Evolutionary conservation across 2,329 filamentous ascomycete species (phyloP), one percentile per base, ranked within the genome.

Genomic region (Mariannaea elegans): DNA sequence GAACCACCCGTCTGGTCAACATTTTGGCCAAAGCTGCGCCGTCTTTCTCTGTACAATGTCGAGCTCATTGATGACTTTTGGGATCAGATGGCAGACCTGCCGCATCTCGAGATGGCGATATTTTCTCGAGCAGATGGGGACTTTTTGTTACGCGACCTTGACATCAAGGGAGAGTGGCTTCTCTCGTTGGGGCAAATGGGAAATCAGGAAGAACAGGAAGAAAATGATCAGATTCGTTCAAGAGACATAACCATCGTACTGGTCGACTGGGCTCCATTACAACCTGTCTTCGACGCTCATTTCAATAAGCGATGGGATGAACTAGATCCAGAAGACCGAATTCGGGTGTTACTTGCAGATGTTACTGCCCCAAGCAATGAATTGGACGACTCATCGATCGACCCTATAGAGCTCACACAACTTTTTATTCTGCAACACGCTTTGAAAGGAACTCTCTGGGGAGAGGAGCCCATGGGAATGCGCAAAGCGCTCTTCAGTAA

Each of bases 21-120:
- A 2, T 61, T 13, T 10, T 71, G 69, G 69, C 63, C 66, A 18
- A 69, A 62, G 21, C 59, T 71, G 3, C 57, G 51, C 2, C 63
- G 67, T 5, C 7, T 71, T 2, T 51, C 57, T 2, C 36, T 71
- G 1, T 70, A 64, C 32, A 62, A 68, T 24, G 44, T 50, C 4
- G 39, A 52, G 45, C 21, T 34, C 2, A 18, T 19, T 0, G 19
- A 41, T 1, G 0, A 2, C 1, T 14, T 57, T 0, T 70, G 59
- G 50, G 8, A 12, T 0, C 5, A 47, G 2, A 56, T 71, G 50
- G 41, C 56, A 2, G 1, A 7, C 0, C 51, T 53, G 12, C 44
- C 50, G 14, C 14, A 42, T 8, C 27, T 71, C 1, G 54, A 63
- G 2, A 4, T 56, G 0, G 60, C n/a, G 2, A 8, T 69, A 1